Evolutionary conservation across 345 rosid genomes (phyloP).

Genomic region (Lepidium didymum): DNA sequence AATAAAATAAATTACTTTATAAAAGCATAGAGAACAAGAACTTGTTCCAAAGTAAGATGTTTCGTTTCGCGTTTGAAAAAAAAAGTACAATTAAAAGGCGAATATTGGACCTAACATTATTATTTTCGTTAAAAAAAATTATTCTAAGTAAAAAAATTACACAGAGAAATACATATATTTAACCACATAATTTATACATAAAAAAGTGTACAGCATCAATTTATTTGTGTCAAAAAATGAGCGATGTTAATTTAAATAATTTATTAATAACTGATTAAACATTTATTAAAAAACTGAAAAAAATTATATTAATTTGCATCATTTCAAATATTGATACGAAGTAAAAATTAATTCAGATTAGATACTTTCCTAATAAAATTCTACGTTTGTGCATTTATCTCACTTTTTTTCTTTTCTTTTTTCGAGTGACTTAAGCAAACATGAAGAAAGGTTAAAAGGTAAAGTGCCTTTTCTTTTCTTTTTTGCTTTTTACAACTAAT

Average conservation of each 20-base stretch:
- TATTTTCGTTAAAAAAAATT: neutral
- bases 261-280: too few species aligned
- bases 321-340: neutral
- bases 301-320: too few species aligned
- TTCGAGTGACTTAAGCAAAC: slow-evolving; percentile 17
- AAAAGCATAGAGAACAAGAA: slow-evolving; percentile 17
- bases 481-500: neutral
- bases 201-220: too few species aligned
- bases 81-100: neutral
- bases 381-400: slow-evolving; percentile 1
- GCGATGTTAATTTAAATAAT: too few species aligned
- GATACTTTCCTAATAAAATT: slow-evolving; percentile 1
- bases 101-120: neutral
- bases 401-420: slow-evolving; percentile 2
- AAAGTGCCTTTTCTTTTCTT: neutral
- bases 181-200: too few species aligned
- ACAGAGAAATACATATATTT: too few species aligned
- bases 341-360: neutral
- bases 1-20: neutral
- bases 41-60: slow-evolving; percentile 19
- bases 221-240: too few species aligned
- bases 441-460: slow-evolving; percentile 19
- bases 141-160: neutral
- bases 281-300: too few species aligned
- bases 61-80: neutral